Evolutionary conservation across 805 yeast genomes (phyloP).

Genomic region (Metschnikowia vanudenii): DNA sequence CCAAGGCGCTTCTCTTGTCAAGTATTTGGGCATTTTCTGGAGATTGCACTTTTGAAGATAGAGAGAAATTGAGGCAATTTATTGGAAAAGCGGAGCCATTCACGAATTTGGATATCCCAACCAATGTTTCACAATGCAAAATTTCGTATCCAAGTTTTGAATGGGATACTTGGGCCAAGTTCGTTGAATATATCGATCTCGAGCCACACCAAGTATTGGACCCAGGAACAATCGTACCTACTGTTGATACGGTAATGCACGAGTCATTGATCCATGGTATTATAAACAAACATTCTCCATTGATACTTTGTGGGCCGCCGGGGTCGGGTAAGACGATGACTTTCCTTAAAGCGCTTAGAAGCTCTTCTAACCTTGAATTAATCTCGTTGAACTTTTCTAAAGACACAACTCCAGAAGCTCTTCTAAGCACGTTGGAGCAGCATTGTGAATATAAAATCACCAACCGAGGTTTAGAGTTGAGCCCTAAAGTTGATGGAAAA

Average conservation of each 20-base stretch:
- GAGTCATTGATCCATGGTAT: slow-evolving; percentile 59
- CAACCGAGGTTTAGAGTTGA: slow-evolving; percentile 49
- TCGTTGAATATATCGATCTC: slow-evolving; percentile 44
- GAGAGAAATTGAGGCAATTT: slow-evolving; percentile 35
- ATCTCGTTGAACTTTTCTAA: slow-evolving; percentile 79
- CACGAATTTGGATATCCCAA: slow-evolving; percentile 11
- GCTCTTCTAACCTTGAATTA: slow-evolving; percentile 55
- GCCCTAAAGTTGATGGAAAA: slow-evolving; percentile 61
- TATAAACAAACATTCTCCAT: slow-evolving; percentile 53
- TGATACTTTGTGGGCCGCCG: slow-evolving; percentile 91
- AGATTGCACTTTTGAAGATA: slow-evolving; percentile 42
- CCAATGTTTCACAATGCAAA: slow-evolving; percentile 39
- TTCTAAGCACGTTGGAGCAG: slow-evolving; percentile 68
- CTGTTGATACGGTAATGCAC: slow-evolving; percentile 71
- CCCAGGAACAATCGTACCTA: slow-evolving; percentile 71
- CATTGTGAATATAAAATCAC: slow-evolving; percentile 60
- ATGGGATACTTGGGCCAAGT: slow-evolving; percentile 43
- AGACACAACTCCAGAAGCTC: slow-evolving; percentile 62
- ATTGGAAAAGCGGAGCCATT: slow-evolving; percentile 24
- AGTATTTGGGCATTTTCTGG: slow-evolving; percentile 68
- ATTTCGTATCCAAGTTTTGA: slow-evolving; percentile 44
- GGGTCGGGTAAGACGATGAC: slow-evolving; percentile 98
- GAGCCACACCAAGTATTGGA: slow-evolving; percentile 58
- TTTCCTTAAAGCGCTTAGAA: slow-evolving; percentile 62
- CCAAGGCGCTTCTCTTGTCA: slow-evolving; percentile 36